A percentile compares a stretch with the other conserved stretches of the same genome.
Conservation (phyloP, 208 protist genomes). For the Strigomonas culicis region DNA sequence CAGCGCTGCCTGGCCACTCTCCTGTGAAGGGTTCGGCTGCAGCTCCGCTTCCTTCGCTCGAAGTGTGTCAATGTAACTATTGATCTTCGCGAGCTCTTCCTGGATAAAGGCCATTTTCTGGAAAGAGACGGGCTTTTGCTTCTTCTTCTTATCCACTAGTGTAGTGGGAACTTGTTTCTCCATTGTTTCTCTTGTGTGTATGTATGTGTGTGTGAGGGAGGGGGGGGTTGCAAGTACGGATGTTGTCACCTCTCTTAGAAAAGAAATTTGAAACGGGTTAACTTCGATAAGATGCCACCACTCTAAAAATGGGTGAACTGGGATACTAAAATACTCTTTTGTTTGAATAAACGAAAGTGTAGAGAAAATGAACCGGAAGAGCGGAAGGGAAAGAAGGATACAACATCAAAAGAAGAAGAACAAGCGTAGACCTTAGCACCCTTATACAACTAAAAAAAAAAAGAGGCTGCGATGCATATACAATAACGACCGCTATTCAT, state of each 20-base stretch:
- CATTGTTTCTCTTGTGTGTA: background rate
- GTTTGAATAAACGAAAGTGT: background rate
- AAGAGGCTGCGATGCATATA: no score
- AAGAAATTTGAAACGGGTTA: no score
- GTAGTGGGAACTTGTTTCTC: no score
- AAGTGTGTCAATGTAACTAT: constrained; percentile 47
- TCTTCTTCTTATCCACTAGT: constrained; percentile 10
- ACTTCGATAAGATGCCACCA: no score
- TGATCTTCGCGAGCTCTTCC: constrained; percentile 66
- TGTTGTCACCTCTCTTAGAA: no score
- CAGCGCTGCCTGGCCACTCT: no score
- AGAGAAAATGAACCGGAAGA: background rate
- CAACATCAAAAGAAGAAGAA: background rate
- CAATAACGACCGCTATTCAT: no score
- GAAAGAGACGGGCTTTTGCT: constrained; percentile 54
- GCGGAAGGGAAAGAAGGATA: background rate
- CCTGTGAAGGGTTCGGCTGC: constrained; percentile 16
- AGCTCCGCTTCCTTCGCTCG: constrained; percentile 13
- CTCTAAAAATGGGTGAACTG: no score
- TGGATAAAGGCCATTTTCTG: constrained; percentile 73
- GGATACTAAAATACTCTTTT: constrained; percentile 2
- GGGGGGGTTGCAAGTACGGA: no score
- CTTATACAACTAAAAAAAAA: no score
- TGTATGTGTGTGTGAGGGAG: no score
- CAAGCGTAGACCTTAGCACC: no score